These are phyloP conservation scores for Cyclotella baltica DNA, from an alignment of 108 stramenopile genomes.

Conservation along the genomic window DNA sequence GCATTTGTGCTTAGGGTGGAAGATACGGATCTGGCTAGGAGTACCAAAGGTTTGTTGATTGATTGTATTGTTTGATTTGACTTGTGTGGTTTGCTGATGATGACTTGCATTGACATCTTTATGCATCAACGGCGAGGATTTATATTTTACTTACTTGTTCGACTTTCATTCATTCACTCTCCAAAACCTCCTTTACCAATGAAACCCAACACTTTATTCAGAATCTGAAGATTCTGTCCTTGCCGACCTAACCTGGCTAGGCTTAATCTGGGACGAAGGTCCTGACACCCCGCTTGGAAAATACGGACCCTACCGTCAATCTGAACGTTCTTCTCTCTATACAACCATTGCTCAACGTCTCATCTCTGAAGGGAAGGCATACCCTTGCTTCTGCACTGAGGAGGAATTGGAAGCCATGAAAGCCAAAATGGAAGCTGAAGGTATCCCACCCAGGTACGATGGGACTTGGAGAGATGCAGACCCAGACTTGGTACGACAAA, in stretches of 20 bases:
- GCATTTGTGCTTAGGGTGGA: conserved; percentile 94
- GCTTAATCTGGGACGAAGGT: conserved; percentile 96
- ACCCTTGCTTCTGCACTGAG: conserved; percentile 95
- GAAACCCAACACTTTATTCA: conserved; percentile 2
- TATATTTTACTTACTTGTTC: not conserved
- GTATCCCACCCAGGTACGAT: conserved; percentile 91
- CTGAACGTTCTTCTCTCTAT: conserved; percentile 85
- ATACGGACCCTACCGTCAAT: conserved; percentile 88
- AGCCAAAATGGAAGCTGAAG: conserved; percentile 80
- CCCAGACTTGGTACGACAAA: conserved; percentile 80
- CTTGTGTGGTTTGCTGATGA: conserved; percentile 9
- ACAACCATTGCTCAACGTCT: conserved; percentile 67
- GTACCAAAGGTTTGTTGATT: conserved; percentile 74
- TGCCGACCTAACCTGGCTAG: conserved; percentile 93
- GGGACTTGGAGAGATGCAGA: conserved; percentile 97
- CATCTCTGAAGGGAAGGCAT: conserved; percentile 83
- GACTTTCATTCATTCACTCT: no score
- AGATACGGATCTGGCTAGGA: conserved; percentile 90
- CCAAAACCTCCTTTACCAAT: not conserved
- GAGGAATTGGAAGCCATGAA: conserved; percentile 95
- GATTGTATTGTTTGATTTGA: not conserved
- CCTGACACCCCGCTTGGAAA: conserved; percentile 68
- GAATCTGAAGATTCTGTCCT: conserved; percentile 94
- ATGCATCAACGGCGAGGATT: no score
- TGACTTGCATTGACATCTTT: not conserved